phyloP scores from a whole-genome alignment of 768 basidiomycete genomes.

The Pisolithus albus region DNA sequence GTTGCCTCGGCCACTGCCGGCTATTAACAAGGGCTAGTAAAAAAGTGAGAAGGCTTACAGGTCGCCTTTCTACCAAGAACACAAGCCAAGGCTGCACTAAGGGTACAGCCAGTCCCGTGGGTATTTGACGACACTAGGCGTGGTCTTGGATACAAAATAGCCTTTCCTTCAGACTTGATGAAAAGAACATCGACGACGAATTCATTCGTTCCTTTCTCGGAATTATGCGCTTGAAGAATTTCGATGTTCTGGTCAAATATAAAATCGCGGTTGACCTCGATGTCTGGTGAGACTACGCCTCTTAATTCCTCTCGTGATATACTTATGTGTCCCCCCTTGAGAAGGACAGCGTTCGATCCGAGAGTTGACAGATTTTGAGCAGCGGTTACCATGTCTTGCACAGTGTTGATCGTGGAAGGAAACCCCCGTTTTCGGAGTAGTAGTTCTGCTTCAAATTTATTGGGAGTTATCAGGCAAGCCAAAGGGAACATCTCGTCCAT shows the following conservation, averaged over 20 bases:
- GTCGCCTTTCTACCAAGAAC: slow-evolving; percentile 45
- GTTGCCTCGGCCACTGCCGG: slow-evolving; percentile 52
- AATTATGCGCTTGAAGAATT: slow-evolving; percentile 38
- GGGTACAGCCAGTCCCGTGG: slow-evolving; percentile 90
- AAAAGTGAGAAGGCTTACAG: slow-evolving; percentile 26
- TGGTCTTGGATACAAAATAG: slow-evolving; percentile 53
- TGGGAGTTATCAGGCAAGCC: slow-evolving; percentile 73
- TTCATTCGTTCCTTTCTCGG: slow-evolving; percentile 5
- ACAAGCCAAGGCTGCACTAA: slow-evolving; percentile 77
- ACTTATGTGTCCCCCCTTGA: slow-evolving; percentile 81
- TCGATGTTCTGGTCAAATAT: slow-evolving; percentile 54
- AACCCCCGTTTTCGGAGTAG: slow-evolving; percentile 40
- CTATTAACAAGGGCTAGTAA: not conserved
- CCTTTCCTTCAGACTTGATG: slow-evolving; percentile 25
- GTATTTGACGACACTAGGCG: slow-evolving; percentile 64
- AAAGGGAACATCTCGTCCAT: slow-evolving; percentile 63
- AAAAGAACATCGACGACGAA: slow-evolving; percentile 64
- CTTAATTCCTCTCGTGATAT: slow-evolving; percentile 41
- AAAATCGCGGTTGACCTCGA: slow-evolving; percentile 39
- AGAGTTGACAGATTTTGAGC: slow-evolving; percentile 41
- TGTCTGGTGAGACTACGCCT: slow-evolving; percentile 13
- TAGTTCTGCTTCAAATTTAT: slow-evolving; percentile 72
- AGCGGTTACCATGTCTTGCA: slow-evolving; percentile 58
- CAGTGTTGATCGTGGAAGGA: slow-evolving; percentile 30
- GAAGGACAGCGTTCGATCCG: slow-evolving; percentile 53